A percentile compares a stretch with the other conserved stretches of the same genome.
phyloP scores from a whole-genome alignment of 352 stramenopile species.

The Elongisporangium prolatum region DNA sequence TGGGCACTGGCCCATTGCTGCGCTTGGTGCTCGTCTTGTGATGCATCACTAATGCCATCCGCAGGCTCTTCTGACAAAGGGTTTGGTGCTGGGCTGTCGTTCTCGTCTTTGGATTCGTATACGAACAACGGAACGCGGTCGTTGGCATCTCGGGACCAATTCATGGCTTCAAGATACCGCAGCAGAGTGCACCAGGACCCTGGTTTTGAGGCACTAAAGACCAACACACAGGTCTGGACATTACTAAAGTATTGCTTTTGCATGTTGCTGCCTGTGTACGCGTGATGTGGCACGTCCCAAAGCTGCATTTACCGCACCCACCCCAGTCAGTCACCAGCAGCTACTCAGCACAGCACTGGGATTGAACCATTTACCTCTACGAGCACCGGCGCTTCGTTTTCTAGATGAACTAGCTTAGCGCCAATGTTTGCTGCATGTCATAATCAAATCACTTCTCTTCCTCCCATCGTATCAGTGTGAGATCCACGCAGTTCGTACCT shows the following conservation, averaged over 20 bases:
- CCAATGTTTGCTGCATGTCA: slow-evolving; percentile 29
- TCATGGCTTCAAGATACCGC: slow-evolving; percentile 12
- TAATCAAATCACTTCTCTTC: neutral
- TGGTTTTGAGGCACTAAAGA: slow-evolving; percentile 32
- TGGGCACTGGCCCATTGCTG: neutral
- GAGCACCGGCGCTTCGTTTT: slow-evolving; percentile 23
- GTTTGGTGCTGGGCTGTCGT: neutral
- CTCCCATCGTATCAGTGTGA: neutral
- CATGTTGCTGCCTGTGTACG: slow-evolving; percentile 42
- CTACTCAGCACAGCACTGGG: neutral
- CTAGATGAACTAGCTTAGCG: slow-evolving; percentile 48
- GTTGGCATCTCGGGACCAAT: neutral
- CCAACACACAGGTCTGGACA: slow-evolving; percentile 26
- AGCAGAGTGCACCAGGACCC: slow-evolving; percentile 23
- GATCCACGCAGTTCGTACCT: neutral
- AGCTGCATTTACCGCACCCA: slow-evolving; percentile 18
- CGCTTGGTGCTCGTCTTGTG: neutral
- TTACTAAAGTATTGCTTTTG: slow-evolving; percentile 34
- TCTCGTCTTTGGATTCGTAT: neutral
- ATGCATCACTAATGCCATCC: neutral
- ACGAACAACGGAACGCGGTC: neutral
- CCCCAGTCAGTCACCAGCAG: neutral
- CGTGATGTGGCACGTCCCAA: slow-evolving; percentile 54
- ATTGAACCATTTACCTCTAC: slow-evolving; percentile 28
- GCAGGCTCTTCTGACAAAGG: neutral